Conservation (phyloP, 805 yeast genomes). For the Ogataea pilisensis region DNA sequence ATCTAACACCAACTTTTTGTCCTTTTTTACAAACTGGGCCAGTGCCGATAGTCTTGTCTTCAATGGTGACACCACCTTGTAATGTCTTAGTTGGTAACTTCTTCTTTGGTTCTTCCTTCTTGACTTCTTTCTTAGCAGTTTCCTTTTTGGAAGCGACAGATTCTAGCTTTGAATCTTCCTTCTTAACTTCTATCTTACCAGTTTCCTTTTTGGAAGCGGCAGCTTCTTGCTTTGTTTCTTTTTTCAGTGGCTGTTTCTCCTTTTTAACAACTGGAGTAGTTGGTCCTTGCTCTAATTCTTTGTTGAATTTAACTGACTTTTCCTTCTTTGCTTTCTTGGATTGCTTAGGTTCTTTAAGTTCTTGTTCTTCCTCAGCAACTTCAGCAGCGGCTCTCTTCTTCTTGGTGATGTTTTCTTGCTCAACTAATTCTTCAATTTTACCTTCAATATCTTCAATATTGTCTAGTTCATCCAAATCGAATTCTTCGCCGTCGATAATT, state of each 20-base stretch:
- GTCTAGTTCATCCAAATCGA: conserved; percentile 59
- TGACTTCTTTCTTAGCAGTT: conserved; percentile 22
- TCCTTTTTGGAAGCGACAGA: conserved; percentile 20
- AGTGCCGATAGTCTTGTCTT: conserved; percentile 85
- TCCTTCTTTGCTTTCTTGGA: conserved; percentile 38
- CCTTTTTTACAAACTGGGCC: conserved; percentile 89
- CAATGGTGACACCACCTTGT: conserved; percentile 89
- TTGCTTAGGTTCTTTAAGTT: conserved; percentile 31
- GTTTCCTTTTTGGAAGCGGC: conserved; percentile 23
- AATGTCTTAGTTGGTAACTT: conserved; percentile 72
- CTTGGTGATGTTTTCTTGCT: conserved; percentile 49
- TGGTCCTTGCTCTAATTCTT: conserved; percentile 94
- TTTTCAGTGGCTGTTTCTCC: conserved; percentile 23
- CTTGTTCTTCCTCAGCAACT: conserved; percentile 28
- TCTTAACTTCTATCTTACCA: conserved; percentile 21
- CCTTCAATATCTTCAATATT: conserved; percentile 67
- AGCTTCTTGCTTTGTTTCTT: conserved; percentile 13
- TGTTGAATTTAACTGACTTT: conserved; percentile 84
- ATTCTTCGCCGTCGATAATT: conserved; percentile 44
- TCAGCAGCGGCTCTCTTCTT: conserved; percentile 31
- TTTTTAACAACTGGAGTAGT: conserved; percentile 38
- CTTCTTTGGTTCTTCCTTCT: conserved; percentile 30
- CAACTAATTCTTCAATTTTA: conserved; percentile 70
- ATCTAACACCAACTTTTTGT: conserved; percentile 90
- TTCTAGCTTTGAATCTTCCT: conserved; percentile 13